Base-by-base conservation (phyloP, 192 early-diverging fungal species). In the Dispira parvispora region DNA sequence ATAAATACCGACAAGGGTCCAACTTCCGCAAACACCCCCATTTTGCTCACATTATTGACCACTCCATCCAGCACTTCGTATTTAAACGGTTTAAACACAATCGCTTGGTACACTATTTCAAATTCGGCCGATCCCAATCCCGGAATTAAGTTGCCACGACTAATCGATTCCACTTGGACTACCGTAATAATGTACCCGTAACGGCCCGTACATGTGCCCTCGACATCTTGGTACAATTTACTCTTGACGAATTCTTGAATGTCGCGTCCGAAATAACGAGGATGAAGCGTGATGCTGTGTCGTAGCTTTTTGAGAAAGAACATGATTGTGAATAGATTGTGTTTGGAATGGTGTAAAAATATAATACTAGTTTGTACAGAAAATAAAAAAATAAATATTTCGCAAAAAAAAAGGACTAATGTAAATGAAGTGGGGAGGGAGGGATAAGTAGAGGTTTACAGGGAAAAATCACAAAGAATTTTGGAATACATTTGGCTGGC, bases 51-150 rank as follows among this genome's bases (percentile, higher is more conserved):
- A 50, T 79, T 85, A 0, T 83, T 88, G 0, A 90, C 86, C 8
- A 91, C 80, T 0, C 87, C 94, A 71, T 99, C 94, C 10, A 97
- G 76, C 10, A 99, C 96, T 74, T 98, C 89, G 54, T 90, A 89
- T 64, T 88, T 95, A 76, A 94, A 99, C 16, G 94, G 93, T 68
- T 93, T 96, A 64, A 96, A 94, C 3, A 99, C 88, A 69, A 99
- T 88, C 4, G 96, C 96, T 62, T 90, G 87, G 73, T 99, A 82
- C 46, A 78, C 71, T 47, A 99, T 84, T 43, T 80, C 79, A 66
- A 92, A 99, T 75, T 99, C 94, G n/a, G 94, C 93, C 20, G 85
- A 78, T 12, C 89, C 89, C 8, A 75, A 73, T 43, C 78, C 92
- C 56, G 83, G 89, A 64, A 84, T 73, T 27, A 82, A 81, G 64